These are phyloP conservation scores for Boletus patriciae DNA, from an alignment of 768 basidiomycete genomes.

Conservation along the genomic window DNA sequence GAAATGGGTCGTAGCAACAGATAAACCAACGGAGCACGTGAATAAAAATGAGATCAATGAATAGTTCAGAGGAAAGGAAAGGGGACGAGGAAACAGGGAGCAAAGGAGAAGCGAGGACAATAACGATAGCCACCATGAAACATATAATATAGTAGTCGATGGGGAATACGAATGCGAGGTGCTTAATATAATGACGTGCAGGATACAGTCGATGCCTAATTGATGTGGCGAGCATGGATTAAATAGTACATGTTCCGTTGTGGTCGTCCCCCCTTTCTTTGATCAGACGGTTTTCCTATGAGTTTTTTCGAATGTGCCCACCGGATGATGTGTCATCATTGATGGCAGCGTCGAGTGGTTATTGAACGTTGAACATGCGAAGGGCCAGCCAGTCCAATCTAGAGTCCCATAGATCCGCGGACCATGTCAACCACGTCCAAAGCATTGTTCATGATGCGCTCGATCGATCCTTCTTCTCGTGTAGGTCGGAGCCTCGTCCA, in stretches of 20 bases:
- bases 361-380: background rate
- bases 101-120: no score
- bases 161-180: background rate
- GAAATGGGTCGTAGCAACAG: no score
- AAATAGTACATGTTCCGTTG: background rate
- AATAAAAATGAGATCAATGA: no score
- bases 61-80: no score
- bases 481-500: conserved; percentile 10
- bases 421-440: conserved; percentile 14
- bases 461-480: conserved; percentile 10
- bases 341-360: no score
- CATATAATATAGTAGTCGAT: background rate
- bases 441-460: conserved; percentile 16
- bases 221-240: background rate
- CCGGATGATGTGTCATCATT: background rate
- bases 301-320: background rate
- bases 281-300: no score
- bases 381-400: background rate
- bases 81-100: no score
- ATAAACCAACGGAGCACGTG: no score
- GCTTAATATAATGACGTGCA: background rate
- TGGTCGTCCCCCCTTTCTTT: no score
- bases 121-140: no score
- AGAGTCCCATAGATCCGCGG: conserved; percentile 5
- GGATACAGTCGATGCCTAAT: background rate